Evolutionary conservation across 148 eudicot species (phyloP), one percentile per base, ranked within the genome.

Genomic region (Camellia granthamiana): DNA sequence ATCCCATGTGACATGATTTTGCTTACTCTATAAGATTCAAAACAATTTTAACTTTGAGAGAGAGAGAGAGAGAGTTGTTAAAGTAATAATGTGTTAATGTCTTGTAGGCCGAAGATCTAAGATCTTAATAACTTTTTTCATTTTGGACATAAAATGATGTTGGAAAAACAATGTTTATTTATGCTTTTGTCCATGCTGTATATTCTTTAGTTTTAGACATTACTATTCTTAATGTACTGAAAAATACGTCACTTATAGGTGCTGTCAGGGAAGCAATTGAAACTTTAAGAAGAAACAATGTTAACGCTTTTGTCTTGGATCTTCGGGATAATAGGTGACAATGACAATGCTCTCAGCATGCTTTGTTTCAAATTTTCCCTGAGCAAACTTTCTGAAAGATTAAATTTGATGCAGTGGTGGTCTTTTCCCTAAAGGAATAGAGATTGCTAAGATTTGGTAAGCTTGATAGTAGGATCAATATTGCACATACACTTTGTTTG

Each of bases 291-390:
- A 92, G 88, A 79, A 85, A 89, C 58, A 90, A 94, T 80, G 99
- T 94, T 47, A 89, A 84, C 78, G 92, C 96, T 75, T 97, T 94
- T 87, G 90, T 97, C 68, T 84, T 97, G 84, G 99, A 97, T 80
- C 99, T 97, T 77, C 99, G 98, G 49, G 97, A 97, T 88, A 97
- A 97, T 68, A 92, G 98, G 99, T 97, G 85, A 91, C 58, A 30
- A 30, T 30, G 1, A 30, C 38, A 30, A 52, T 66, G 59, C 51
- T 82, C 73, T 80, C 30, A 56, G 43, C 70, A 23, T 77, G 60
- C 52, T n/a, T 65, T 65, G 3, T 66, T 79, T 41, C 74, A 69
- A n/a, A 74, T 74, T 19, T 12, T 13, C 5, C 46, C 23, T 19
- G 60, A 30, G 69, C 69, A 66, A 77, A 66, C 52, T 77, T 76